Evolutionary conservation across 2,329 filamentous ascomycete genomes (phyloP).

Genomic region (Sordariomycetes sp.): DNA sequence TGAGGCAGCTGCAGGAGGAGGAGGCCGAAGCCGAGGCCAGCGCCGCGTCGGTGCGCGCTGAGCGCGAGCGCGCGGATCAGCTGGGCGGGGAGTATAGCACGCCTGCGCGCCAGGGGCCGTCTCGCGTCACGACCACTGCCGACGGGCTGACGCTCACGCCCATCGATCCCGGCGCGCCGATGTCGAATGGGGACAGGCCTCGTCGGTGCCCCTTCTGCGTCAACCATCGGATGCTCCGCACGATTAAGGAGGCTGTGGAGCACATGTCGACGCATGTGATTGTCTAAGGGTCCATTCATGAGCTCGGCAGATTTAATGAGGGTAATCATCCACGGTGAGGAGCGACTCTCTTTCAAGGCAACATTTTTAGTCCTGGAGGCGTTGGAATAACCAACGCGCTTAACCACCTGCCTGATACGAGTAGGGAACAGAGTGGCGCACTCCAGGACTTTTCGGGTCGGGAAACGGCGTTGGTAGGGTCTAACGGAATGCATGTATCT

Average conservation of each 20-base stretch:
- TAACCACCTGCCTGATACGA: too few species aligned
- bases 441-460: background rate
- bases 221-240: slow-evolving; percentile 46
- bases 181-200: slow-evolving; percentile 32
- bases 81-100: slow-evolving; percentile 13
- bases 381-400: too few species aligned
- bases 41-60: slow-evolving; percentile 38
- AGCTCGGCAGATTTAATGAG: background rate
- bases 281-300: slow-evolving; percentile 21
- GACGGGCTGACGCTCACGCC: slow-evolving; percentile 38
- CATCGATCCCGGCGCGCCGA: slow-evolving; percentile 33
- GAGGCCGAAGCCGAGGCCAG: slow-evolving; percentile 45
- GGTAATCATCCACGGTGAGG: background rate
- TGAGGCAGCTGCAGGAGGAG: slow-evolving; percentile 44
- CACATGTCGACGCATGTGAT: slow-evolving; percentile 50
- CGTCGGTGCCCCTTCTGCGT: slow-evolving; percentile 47
- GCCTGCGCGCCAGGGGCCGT: slow-evolving; percentile 10
- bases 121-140: slow-evolving; percentile 8
- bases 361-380: background rate
- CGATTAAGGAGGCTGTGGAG: slow-evolving; percentile 48
- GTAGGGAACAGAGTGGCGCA: background rate
- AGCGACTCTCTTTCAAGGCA: background rate
- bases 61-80: slow-evolving; percentile 33
- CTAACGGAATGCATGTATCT: background rate
- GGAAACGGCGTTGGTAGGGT: background rate